These are phyloP conservation scores for Moricandia moricandioides DNA, from an alignment of 345 rosid genomes.

Conservation along the genomic window DNA sequence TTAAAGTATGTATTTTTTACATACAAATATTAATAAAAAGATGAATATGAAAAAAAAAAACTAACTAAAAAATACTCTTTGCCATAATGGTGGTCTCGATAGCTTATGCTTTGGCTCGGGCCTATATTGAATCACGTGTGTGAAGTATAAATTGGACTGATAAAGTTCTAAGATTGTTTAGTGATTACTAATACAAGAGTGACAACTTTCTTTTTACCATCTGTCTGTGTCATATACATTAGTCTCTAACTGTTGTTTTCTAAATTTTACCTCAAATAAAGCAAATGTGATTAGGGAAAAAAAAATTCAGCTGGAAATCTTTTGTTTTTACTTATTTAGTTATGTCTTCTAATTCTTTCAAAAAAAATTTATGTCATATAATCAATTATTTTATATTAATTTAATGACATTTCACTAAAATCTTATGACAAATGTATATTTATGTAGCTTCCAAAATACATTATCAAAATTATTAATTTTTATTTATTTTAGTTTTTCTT, in stretches of 20 bases:
- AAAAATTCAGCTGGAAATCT: not conserved
- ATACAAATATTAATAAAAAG: too few relatives aligned
- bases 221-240: not conserved
- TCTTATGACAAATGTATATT: not conserved
- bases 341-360: not conserved
- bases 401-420: not conserved
- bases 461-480: too few relatives aligned
- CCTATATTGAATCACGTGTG: not conserved
- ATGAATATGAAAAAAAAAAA: too few relatives aligned
- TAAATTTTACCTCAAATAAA: not conserved
- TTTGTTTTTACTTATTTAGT: not conserved
- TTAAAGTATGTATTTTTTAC: too few relatives aligned
- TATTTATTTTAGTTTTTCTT: too few relatives aligned
- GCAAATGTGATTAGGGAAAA: not conserved
- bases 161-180: not conserved
- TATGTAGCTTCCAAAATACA: not conserved
- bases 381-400: not conserved
- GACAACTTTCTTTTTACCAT: not conserved
- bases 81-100: not conserved
- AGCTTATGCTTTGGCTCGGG: not conserved
- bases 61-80: not conserved
- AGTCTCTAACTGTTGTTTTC: not conserved
- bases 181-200: not conserved
- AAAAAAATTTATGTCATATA: too few relatives aligned
- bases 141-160: not conserved